Base-by-base conservation (phyloP, 2,329 filamentous ascomycete species). In the Graphiopsis chlorocephala region DNA sequence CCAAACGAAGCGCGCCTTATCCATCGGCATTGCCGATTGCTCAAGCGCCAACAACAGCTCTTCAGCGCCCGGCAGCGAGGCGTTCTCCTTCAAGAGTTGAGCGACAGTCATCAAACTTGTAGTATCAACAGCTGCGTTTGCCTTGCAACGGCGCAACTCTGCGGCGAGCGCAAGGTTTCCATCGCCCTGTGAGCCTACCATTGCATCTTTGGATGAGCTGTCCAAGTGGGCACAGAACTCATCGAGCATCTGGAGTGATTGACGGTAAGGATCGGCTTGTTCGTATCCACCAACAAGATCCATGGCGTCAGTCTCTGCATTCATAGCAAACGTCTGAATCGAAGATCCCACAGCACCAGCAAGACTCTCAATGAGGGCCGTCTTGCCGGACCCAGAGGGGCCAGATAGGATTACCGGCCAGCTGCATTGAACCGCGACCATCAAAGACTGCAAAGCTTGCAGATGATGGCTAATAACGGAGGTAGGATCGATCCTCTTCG, bases 231-330 rank as follows among this genome's bases (percentile, higher is more conserved):
- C 52, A 17, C 66, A 68, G 50, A 73, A 58, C n/a, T 67, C 42
- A 14, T 64, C 64, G 10, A 72, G 55, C 47, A 67, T 66, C 28
- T 69, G 64, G 11, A 67, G 35, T 10, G 38, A 57, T 52, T 70
- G 66, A 63, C 94, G 85, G 60, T 90, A 83, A 25, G 91, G 88
- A 74, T 99, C 95, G 20, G 92, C 88, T 78, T 99, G 95, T 76
- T 99, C 95, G 74, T 97, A 99, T 0, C 95, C 95, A 72, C 95
- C 95, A 64, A 99, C 92, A 64, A 99, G 86, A 77, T 99, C 95
- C 88, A 97, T 97, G 0, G 94, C 93, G 76, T 99, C 95, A 52
- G 97, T 91, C 72, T 99, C 96, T 7, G 93, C 90, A 74, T 97
- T 99, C 79, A 99, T 87, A 0, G 93, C 88, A 71, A 98, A 91